Conservation (phyloP, 768 basidiomycete genomes). For the Mycena chlorophos region DNA sequence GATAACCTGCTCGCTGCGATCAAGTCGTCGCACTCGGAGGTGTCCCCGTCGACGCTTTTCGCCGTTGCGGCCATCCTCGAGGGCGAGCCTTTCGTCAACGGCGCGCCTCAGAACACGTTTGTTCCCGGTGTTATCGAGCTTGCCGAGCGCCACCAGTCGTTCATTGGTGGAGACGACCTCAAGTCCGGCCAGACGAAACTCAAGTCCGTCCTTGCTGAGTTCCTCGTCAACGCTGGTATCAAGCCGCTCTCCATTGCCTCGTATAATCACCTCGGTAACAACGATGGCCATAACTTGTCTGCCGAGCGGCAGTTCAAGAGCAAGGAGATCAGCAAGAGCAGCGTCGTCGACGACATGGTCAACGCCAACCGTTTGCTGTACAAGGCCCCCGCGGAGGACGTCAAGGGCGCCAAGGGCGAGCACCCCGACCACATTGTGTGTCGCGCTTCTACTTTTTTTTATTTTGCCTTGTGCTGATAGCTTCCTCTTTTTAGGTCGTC, state of each 20-base stretch:
- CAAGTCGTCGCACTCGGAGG: constrained; percentile 82
- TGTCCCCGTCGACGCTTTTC: constrained; percentile 95
- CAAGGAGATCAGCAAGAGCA: constrained; percentile 98
- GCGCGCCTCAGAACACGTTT: constrained; percentile 98
- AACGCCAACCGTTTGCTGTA: constrained; percentile 85
- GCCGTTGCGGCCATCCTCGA: constrained; percentile 96
- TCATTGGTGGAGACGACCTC: constrained; percentile 97
- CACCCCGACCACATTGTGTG: constrained; percentile 88
- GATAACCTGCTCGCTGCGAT: constrained; percentile 83
- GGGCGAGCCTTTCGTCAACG: constrained; percentile 93
- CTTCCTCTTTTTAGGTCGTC: constrained; percentile 48
- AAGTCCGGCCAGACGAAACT: constrained; percentile 98
- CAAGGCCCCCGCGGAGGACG: constrained; percentile 69
- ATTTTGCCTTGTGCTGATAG: neutral
- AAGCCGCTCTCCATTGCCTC: constrained; percentile 96
- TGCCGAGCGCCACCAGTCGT: constrained; percentile 83
- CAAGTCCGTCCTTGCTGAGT: constrained; percentile 96
- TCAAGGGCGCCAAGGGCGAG: constrained; percentile 78
- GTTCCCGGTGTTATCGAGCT: constrained; percentile 93
- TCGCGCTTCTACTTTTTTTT: neutral
- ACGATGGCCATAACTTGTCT: constrained; percentile 90
- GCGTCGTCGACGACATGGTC: constrained; percentile 98
- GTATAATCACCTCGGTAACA: constrained; percentile 99
- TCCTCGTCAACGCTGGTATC: constrained; percentile 98
- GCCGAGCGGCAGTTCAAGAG: constrained; percentile 93